A percentile compares a stretch with the other conserved stretches of the same genome.
phyloP scores from a whole-genome alignment of 208 protist species.

The Wallacemonas sp. region DNA sequence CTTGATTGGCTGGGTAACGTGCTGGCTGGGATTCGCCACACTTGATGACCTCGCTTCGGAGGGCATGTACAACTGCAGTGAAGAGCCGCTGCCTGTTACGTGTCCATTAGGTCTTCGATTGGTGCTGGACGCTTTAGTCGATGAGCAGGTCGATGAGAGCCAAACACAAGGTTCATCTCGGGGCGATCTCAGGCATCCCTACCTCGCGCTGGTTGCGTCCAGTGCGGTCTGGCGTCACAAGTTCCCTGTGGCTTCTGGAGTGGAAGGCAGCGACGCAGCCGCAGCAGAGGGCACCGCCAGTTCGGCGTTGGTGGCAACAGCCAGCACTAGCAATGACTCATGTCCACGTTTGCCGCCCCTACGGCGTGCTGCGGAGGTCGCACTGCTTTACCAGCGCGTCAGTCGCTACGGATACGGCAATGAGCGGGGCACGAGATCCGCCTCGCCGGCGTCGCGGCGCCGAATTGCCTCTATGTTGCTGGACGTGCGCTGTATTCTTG shows the following conservation, averaged over 20 bases:
- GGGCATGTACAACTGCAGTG: background rate
- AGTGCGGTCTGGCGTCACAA: slow-evolving; percentile 31
- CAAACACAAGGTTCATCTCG: background rate
- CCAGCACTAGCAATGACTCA: too few species aligned
- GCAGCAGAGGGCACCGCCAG: too few species aligned
- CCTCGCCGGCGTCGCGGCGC: background rate
- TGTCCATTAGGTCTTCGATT: slow-evolving; percentile 41
- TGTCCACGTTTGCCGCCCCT: too few species aligned
- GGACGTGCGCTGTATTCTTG: slow-evolving; percentile 10
- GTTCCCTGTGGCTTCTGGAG: background rate
- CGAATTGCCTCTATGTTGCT: background rate
- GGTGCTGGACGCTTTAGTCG: slow-evolving; percentile 48
- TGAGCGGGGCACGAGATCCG: background rate
- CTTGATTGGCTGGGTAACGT: background rate
- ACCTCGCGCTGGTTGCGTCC: slow-evolving; percentile 51
- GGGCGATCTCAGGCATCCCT: slow-evolving; percentile 23
- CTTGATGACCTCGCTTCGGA: slow-evolving; percentile 15
- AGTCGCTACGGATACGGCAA: background rate
- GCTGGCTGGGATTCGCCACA: slow-evolving; percentile 19
- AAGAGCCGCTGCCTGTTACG: slow-evolving; percentile 30
- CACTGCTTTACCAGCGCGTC: slow-evolving; percentile 23
- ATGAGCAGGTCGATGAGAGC: slow-evolving; percentile 18
- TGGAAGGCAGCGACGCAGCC: background rate
- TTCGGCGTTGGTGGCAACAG: too few species aligned
- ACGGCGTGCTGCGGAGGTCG: slow-evolving; percentile 15